phyloP scores from a whole-genome alignment of 495 filamentous ascomycete genomes.

The Penicillium canescens region DNA sequence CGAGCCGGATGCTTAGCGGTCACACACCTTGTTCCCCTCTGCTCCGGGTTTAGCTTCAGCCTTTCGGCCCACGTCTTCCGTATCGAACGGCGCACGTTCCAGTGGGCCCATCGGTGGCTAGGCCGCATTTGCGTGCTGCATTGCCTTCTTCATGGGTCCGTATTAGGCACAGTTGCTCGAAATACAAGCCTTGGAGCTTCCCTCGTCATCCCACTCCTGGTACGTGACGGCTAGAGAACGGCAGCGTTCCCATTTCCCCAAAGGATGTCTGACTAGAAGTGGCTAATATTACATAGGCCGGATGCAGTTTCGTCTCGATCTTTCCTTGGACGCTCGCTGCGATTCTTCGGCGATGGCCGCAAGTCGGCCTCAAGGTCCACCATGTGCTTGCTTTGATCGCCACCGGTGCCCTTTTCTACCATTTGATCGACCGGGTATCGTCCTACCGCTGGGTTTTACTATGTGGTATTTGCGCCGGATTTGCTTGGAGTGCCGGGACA shows the following conservation, averaged over 20 bases:
- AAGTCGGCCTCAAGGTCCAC: slow-evolving; percentile 4
- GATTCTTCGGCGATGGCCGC: background rate
- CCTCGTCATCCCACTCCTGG: slow-evolving; percentile 2
- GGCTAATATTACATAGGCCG: background rate
- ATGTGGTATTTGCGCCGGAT: background rate
- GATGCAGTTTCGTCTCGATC: slow-evolving; percentile 5
- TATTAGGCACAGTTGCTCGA: background rate
- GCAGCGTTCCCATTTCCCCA: background rate
- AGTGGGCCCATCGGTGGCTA: slow-evolving; percentile 3
- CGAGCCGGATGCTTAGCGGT: background rate
- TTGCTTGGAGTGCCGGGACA: background rate
- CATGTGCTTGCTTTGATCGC: background rate
- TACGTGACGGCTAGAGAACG: background rate
- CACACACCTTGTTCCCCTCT: slow-evolving; percentile 7
- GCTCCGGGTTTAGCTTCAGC: slow-evolving; percentile 1
- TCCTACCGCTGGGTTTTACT: slow-evolving; percentile 7
- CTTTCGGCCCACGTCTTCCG: background rate
- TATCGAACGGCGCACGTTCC: background rate
- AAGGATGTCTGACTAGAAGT: background rate
- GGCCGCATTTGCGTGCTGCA: slow-evolving; percentile 1
- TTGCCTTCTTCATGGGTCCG: background rate
- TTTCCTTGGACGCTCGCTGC: slow-evolving; percentile 7
- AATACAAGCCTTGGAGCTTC: background rate
- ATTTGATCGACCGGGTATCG: slow-evolving; percentile 1
- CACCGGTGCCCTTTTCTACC: slow-evolving; percentile 1